These are phyloP conservation scores for Acacia crassicarpa DNA, from an alignment of 306 rosid genomes.

Conservation along the genomic window DNA sequence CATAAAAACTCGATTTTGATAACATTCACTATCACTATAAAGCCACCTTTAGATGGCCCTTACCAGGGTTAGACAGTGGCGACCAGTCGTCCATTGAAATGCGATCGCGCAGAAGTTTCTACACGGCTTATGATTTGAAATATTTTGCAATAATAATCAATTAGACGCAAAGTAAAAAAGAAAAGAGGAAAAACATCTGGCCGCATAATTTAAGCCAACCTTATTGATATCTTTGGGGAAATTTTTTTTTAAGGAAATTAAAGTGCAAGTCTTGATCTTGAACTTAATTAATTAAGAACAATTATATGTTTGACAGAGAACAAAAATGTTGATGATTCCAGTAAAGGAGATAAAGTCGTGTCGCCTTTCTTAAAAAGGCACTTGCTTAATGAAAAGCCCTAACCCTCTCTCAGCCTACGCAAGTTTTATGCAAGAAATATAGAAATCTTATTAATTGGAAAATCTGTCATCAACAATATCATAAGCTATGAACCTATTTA, in stretches of 20 bases:
- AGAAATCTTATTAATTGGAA: too few species aligned
- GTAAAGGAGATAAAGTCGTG: background rate
- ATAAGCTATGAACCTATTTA: too few species aligned
- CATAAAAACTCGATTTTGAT: too few species aligned
- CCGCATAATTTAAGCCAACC: background rate
- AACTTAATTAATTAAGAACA: background rate
- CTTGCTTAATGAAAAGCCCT: background rate
- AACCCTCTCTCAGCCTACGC: too few species aligned
- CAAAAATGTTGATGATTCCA: background rate
- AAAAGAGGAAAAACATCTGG: background rate
- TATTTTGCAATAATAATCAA: background rate
- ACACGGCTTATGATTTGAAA: background rate
- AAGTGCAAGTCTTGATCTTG: background rate
- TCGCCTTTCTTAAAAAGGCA: background rate
- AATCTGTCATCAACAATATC: too few species aligned
- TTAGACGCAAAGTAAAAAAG: too few species aligned
- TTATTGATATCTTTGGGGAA: background rate
- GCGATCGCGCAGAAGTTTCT: background rate
- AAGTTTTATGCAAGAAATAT: too few species aligned
- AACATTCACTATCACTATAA: too few species aligned
- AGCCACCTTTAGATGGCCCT: too few species aligned
- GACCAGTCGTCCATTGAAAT: background rate
- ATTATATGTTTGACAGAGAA: background rate
- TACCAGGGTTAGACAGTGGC: background rate
- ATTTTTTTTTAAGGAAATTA: too few species aligned